Evolutionary conservation across 2,329 filamentous ascomycete genomes (phyloP).

Genomic region (Ceratocystis eucalypticola): DNA sequence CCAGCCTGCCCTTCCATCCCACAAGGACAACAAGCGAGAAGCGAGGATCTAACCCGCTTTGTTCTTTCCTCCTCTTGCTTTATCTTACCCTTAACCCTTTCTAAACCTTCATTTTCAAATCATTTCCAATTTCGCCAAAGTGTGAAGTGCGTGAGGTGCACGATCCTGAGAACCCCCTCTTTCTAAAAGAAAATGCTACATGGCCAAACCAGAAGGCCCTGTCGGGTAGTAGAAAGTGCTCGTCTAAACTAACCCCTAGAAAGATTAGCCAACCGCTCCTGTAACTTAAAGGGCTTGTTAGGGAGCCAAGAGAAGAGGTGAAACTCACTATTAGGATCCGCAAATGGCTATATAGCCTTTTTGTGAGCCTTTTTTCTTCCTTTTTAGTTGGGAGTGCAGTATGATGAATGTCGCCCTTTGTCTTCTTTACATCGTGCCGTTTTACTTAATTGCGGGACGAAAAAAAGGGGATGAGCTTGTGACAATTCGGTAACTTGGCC

Average conservation of each 20-base stretch:
- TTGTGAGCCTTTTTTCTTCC: too few relatives aligned
- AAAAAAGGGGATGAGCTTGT: background rate
- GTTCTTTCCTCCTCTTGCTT: background rate
- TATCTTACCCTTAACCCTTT: background rate
- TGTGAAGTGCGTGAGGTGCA: background rate
- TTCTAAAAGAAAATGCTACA: background rate
- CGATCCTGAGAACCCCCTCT: background rate
- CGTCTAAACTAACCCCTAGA: background rate
- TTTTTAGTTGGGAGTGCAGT: too few relatives aligned
- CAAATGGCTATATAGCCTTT: background rate
- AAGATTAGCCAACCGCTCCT: too few relatives aligned
- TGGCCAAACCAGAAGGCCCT: background rate
- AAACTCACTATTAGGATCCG: background rate
- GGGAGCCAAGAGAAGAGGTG: background rate
- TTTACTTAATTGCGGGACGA: background rate
- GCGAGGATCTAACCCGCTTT: background rate
- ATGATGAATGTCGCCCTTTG: background rate
- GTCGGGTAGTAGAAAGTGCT: too few relatives aligned
- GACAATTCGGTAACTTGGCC: background rate
- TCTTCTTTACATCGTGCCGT: background rate
- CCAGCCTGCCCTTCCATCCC: background rate
- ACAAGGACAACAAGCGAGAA: background rate
- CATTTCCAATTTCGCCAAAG: constrained; percentile 8
- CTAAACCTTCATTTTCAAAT: background rate
- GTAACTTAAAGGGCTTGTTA: too few relatives aligned